Evolutionary conservation across 1,284 basidiomycete species (phyloP), one percentile per base, ranked within the genome.

Genomic region (Naganishia sp.): DNA sequence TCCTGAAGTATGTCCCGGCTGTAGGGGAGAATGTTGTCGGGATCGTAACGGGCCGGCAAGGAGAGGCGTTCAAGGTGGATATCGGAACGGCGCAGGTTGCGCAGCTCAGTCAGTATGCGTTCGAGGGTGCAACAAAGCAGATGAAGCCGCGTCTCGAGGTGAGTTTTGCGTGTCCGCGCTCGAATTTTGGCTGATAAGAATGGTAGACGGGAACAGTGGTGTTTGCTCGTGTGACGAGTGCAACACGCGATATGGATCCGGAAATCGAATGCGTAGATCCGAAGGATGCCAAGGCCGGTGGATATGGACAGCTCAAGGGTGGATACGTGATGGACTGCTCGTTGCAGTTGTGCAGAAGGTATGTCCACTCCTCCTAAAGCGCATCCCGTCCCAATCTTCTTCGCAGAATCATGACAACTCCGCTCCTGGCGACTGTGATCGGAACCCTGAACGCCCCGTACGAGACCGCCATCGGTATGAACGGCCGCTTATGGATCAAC

Each of bases 71-170:
- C 70, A 70, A 81, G 35, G 82, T 83, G 35, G 82, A 83, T 69
- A 76, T 83, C n/a, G 82, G 82, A 0, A 74, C 76, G 4, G 73
- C 81, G 3, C 80, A 82, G 61, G 77, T 77, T 68, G 82, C 82
- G 1, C 71, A 72, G 13, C 70, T 83, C 11, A 81, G 82, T 67
- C 81, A 76, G n/a, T 71, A 83, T n/a, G 82, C 82, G 2, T 83
- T 83, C 65, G 82, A 83, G 69, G 81, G 81, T 18, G 82, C 82
- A 2, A 83, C 81, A 1, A 83, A 83, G 73, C 71, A 82, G 50
- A 82, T 79, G 65, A 82, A 82, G 68, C 82, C 82, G 18, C 81
- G 83, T 69, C 75, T 83, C 58, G 83, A 82, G 73, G 82, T 82
- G 42, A 39, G 77, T 73, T 13, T 13, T 51, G 31, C 49, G 15